phyloP scores from a whole-genome alignment of 805 yeast species.

The Barnettozyma californica region DNA sequence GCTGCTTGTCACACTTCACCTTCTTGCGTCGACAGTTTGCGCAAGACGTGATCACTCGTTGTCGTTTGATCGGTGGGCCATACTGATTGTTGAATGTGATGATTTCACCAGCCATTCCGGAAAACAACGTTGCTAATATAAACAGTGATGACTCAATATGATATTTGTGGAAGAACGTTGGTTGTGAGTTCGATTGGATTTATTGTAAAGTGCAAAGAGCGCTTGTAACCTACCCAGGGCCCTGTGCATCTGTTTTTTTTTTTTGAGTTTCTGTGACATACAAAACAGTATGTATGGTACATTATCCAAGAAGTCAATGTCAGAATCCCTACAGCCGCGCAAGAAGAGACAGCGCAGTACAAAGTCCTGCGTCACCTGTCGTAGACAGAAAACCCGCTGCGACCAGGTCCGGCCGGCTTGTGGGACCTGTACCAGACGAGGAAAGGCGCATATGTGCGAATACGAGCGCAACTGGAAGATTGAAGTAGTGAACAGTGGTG shows the following conservation, averaged over 20 bases:
- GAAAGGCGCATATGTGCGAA: constrained; percentile 13
- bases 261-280: too few relatives aligned
- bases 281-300: too few relatives aligned
- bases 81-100: not conserved
- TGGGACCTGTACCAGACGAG: constrained; percentile 17
- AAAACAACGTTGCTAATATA: too few relatives aligned
- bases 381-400: constrained; percentile 24
- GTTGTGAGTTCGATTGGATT: too few relatives aligned
- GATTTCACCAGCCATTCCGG: not conserved
- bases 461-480: constrained; percentile 21
- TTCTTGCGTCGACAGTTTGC: constrained; percentile 25
- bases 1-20: constrained; percentile 36
- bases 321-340: not conserved
- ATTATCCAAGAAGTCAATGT: not conserved
- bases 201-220: too few relatives aligned
- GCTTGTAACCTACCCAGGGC: too few relatives aligned
- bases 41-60: constrained; percentile 20
- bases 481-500: not conserved
- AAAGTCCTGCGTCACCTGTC: constrained; percentile 23
- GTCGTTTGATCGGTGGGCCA: constrained; percentile 15
- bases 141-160: not conserved
- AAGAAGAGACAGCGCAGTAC: not conserved
- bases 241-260: too few relatives aligned
- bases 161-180: not conserved
- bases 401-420: constrained; percentile 23